Conservation (phyloP, 2,329 filamentous ascomycete species). For the Aureobasidium zeae region DNA sequence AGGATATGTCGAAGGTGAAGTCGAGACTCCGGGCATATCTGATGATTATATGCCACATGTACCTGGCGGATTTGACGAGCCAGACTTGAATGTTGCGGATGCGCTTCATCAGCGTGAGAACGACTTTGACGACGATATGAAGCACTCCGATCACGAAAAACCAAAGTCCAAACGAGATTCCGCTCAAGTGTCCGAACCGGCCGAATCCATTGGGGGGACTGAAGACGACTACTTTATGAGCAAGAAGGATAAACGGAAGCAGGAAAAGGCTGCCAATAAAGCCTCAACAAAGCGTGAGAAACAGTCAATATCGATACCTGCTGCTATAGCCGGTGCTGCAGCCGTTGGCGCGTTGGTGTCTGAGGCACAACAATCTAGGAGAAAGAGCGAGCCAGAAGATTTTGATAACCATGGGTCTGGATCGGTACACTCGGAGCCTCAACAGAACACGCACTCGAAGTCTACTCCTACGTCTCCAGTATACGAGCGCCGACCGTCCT, state of each 20-base stretch:
- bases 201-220: slow-evolving; percentile 2
- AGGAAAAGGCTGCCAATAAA: slow-evolving; percentile 33
- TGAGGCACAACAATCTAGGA: not conserved
- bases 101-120: not conserved
- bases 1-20: slow-evolving; percentile 36
- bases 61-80: slow-evolving; percentile 51
- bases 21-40: slow-evolving; percentile 48
- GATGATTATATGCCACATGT: slow-evolving; percentile 44
- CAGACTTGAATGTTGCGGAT: slow-evolving; percentile 21
- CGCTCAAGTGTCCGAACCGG: not conserved
- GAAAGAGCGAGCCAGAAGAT: slow-evolving; percentile 7
- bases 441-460: not conserved
- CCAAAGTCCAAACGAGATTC: not conserved
- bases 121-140: not conserved
- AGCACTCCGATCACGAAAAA: not conserved
- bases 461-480: slow-evolving; percentile 11
- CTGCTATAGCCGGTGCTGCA: not conserved
- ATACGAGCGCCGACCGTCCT: slow-evolving; percentile 17
- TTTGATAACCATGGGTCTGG: not conserved
- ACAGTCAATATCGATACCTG: not conserved
- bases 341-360: not conserved
- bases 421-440: not conserved
- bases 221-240: slow-evolving; percentile 17
- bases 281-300: too few relatives aligned
- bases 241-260: slow-evolving; percentile 19